Evolutionary conservation across 352 stramenopile genomes (phyloP).

Genomic region (Globisporangium spinosum): DNA sequence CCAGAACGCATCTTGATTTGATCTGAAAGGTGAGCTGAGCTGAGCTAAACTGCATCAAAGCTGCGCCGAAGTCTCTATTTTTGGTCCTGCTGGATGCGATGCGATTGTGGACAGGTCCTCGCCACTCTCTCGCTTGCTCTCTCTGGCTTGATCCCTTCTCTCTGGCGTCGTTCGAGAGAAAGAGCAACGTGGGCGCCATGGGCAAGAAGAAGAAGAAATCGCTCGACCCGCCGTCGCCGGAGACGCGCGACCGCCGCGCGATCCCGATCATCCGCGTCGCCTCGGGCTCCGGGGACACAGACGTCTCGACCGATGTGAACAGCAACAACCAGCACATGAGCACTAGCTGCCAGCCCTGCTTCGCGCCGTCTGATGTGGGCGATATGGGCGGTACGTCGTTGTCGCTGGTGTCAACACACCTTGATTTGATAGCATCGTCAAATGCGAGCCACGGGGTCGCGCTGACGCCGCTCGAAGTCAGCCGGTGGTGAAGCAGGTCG

Average conservation of each 20-base stretch:
- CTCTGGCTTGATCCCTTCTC: neutral
- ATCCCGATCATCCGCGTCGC: constrained; percentile 19
- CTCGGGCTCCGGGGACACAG: neutral
- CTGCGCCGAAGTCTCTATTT: neutral
- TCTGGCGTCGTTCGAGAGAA: constrained; percentile 4
- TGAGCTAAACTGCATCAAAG: neutral
- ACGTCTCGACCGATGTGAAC: constrained; percentile 12
- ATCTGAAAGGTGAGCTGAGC: neutral
- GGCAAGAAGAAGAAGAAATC: constrained; percentile 21
- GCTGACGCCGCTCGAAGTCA: constrained; percentile 12
- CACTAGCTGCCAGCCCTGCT: neutral
- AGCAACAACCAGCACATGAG: neutral
- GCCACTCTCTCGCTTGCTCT: neutral
- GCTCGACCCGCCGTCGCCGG: neutral
- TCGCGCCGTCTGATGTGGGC: neutral
- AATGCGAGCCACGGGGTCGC: neutral
- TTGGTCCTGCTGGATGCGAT: neutral
- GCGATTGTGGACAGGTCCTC: neutral
- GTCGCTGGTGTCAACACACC: neutral
- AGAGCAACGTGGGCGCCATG: neutral
- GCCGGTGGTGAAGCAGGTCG: neutral
- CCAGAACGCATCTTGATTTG: neutral
- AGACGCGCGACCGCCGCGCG: neutral
- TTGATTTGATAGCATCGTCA: neutral
- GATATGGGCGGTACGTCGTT: neutral